A percentile compares a stretch with the other conserved stretches of the same genome.
Conservation (phyloP, 73 alveolate genomes). For the Paramecium sonneborni region DNA sequence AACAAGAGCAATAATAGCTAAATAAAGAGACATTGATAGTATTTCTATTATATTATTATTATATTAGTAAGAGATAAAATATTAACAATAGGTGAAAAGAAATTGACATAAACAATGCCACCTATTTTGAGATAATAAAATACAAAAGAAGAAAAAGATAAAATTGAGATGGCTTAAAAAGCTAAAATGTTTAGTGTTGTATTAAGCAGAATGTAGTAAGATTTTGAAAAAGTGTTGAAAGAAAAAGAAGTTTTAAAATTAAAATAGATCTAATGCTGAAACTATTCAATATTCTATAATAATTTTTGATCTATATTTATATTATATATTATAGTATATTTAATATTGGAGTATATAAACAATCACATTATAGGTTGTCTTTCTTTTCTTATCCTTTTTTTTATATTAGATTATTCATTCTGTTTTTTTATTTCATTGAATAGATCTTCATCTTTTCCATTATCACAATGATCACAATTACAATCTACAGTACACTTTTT, state of each 20-base stretch:
- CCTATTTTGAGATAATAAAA: not conserved
- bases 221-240: slow-evolving; percentile 11
- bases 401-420: not conserved
- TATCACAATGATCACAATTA: slow-evolving; percentile 47
- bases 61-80: slow-evolving; percentile 32
- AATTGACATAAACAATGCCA: not conserved
- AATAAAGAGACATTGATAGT: slow-evolving; percentile 48
- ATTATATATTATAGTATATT: not conserved
- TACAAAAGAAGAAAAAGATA: slow-evolving; percentile 18
- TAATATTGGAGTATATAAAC: not conserved
- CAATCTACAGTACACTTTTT: slow-evolving; percentile 44
- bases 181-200: slow-evolving; percentile 38
- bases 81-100: slow-evolving; percentile 44
- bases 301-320: not conserved
- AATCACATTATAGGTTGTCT: not conserved
- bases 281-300: not conserved
- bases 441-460: slow-evolving; percentile 53
- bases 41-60: not conserved
- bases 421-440: not conserved
- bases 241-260: slow-evolving; percentile 4
- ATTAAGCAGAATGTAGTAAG: slow-evolving; percentile 35
- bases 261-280: not conserved
- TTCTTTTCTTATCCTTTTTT: not conserved
- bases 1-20: slow-evolving; percentile 44
- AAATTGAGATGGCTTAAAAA: not conserved